Evolutionary conservation across 371 early-diverging fungal species (phyloP), one percentile per base, ranked within the genome.

Genomic region (Syncephalastrum racemosum): DNA sequence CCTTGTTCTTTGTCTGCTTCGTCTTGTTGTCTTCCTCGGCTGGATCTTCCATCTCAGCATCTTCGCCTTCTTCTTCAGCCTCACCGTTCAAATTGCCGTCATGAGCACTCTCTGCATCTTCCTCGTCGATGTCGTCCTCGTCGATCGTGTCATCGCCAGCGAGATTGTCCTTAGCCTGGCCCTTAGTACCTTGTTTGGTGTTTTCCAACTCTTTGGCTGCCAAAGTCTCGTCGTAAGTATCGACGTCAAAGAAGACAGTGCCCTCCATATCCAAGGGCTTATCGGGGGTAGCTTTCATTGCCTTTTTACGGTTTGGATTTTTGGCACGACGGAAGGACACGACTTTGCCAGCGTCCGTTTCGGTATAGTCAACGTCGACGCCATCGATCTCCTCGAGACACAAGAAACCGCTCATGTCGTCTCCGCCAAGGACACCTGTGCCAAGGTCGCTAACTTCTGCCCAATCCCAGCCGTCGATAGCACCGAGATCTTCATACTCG

Each of bases 301-400:
- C 66, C 12, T 51, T 4, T 31, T 67, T 75, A 40, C 68, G 64
- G 22, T 68, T 67, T 24, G 39, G 55, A 48, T 75, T 80, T 62
- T 75, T 80, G 24, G 66, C 62, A 74, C 80, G 75, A 78, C 83
- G 62, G n/a, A 57, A 43, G 39, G 25, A 7, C 3, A 39, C 78
- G 0, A 83, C 81, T 63, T 78, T 83, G 40, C 90, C 92, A 5
- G 77, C 80, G 36, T 82, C 83, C 4, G 83, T 84, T 52, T 86
- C 84, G 0, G 36, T 31, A 67, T 83, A 88, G 25, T 83, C 84
- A 18, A 93, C 83, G 60, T 92, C 90, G 4, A 94, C 90, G 51
- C 85, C 92, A 23, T 90, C 89, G 20, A 93, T 75, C 59, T 95
- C 96, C 66, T 96, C 94, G 41, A 96, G 79, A 49, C 90, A 85